Base-by-base conservation (phyloP, 31 red algal genomes). In the Bonnemaisonia californica region DNA sequence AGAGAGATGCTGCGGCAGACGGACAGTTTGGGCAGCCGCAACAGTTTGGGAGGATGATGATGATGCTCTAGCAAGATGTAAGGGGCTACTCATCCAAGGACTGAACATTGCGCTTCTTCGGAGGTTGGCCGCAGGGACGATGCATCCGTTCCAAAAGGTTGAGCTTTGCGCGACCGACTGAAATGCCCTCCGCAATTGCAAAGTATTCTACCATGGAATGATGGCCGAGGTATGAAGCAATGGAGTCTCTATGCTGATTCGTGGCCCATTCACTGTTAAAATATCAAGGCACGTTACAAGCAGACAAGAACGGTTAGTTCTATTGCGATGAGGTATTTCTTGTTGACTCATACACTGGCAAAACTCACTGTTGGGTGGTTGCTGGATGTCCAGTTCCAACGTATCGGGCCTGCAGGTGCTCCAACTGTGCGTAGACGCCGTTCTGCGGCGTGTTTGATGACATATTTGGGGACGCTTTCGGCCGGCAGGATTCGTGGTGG, bases 231-330 rank as follows among this genome's bases (percentile, higher is more conserved):
- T 93, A 93, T 0, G 82, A 74, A 22, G 83, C 84, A 40, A 93
- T 93, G 11, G 81, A 85, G 51, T 93, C 90, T 19, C 90, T 54
- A 42, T 93, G 90, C 45, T 87, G 82, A 70, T 86, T 84, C n/a
- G 76, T 80, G 5, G 84, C 90, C 90, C 82, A 93, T 54, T 93
- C 88, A 47, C 78, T 82, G 45, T 9, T n/a, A n/a, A n/a, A n/a
- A n/a, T n/a, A n/a, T n/a, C n/a, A n/a, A n/a, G n/a, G n/a, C n/a
- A n/a, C n/a, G n/a, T n/a, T n/a, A n/a, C n/a, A n/a, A n/a, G n/a
- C n/a, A n/a, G n/a, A n/a, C n/a, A n/a, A n/a, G n/a, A n/a, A n/a
- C n/a, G n/a, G n/a, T n/a, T n/a, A n/a, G n/a, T n/a, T n/a, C n/a
- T n/a, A n/a, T n/a, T n/a, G n/a, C n/a, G n/a, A n/a, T n/a, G n/a